A percentile compares a stretch with the other conserved stretches of the same genome.
Conservation (phyloP, 2,329 filamentous ascomycete genomes). For the Diaporthe sp. region DNA sequence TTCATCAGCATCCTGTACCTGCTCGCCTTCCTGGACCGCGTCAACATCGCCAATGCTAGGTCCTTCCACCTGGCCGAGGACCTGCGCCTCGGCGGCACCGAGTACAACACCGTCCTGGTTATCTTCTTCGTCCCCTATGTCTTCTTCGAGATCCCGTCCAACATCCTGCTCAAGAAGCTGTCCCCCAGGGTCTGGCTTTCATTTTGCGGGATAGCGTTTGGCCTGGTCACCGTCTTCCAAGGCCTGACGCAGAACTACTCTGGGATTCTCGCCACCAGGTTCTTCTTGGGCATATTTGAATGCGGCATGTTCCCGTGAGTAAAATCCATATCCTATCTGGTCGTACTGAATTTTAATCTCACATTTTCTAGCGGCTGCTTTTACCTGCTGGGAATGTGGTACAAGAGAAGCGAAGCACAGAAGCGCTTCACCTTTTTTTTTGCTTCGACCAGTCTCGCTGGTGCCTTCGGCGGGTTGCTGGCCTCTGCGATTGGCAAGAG, state of each 20-base stretch:
- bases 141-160: slow-evolving; percentile 79
- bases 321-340: slow-evolving; percentile 68
- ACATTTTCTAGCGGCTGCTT: slow-evolving; percentile 51
- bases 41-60: slow-evolving; percentile 85
- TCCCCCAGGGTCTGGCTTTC: slow-evolving; percentile 80
- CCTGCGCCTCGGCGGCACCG: slow-evolving; percentile 67
- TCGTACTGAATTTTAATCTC: neutral
- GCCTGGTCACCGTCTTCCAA: slow-evolving; percentile 80
- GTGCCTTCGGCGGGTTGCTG: slow-evolving; percentile 88
- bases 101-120: slow-evolving; percentile 82
- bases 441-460: slow-evolving; percentile 81
- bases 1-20: slow-evolving; percentile 81
- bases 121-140: slow-evolving; percentile 89
- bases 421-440: slow-evolving; percentile 97
- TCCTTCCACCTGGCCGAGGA: slow-evolving; percentile 76
- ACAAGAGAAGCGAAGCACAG: slow-evolving; percentile 87
- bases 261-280: slow-evolving; percentile 83
- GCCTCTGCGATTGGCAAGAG: slow-evolving; percentile 89
- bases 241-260: slow-evolving; percentile 83
- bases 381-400: slow-evolving; percentile 90
- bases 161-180: slow-evolving; percentile 77
- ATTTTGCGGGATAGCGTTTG: slow-evolving; percentile 87
- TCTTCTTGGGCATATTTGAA: slow-evolving; percentile 86
- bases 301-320: slow-evolving; percentile 80
- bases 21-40: slow-evolving; percentile 78